A percentile compares a stretch with the other conserved stretches of the same genome.
Conservation (phyloP, 1,139 yeast species). For the Suhomyces bokatorum region DNA sequence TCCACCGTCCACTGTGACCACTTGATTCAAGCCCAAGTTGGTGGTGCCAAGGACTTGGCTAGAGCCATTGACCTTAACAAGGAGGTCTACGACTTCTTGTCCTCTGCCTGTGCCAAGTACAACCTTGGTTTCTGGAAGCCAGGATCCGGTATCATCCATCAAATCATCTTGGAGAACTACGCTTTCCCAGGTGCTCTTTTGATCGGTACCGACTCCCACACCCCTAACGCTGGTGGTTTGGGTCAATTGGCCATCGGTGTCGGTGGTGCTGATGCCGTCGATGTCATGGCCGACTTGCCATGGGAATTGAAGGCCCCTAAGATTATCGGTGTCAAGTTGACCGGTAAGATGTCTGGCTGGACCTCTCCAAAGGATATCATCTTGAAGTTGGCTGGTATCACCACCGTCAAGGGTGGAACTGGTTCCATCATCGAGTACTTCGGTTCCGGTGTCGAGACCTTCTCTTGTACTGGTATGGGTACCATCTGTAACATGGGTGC, state of each 20-base stretch:
- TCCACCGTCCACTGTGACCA: conserved; percentile 99
- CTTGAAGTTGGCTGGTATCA: conserved; percentile 91
- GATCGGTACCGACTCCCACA: conserved; percentile 98
- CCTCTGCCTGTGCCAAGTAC: conserved; percentile 93
- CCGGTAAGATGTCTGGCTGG: conserved; percentile 97
- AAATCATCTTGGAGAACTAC: conserved; percentile 94
- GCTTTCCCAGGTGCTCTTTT: conserved; percentile 98
- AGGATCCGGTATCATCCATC: conserved; percentile 98
- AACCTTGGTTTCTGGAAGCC: conserved; percentile 99
- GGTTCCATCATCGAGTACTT: conserved; percentile 97
- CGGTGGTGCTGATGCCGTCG: conserved; percentile 99
- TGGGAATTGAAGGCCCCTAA: conserved; percentile 99
- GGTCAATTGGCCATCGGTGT: conserved; percentile 99
- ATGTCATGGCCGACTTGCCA: conserved; percentile 90
- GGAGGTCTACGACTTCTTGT: conserved; percentile 95
- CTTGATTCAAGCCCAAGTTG: conserved; percentile 95
- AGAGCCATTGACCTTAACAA: conserved; percentile 92
- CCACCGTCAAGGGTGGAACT: conserved; percentile 99
- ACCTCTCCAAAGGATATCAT: conserved; percentile 98
- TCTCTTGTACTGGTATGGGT: conserved; percentile 99
- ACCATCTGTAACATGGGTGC: conserved; percentile 99
- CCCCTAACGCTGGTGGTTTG: conserved; percentile 99
- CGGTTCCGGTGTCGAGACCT: conserved; percentile 94
- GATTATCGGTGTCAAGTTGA: conserved; percentile 93
- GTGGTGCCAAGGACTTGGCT: conserved; percentile 88